These are phyloP conservation scores for Aspergillus japonicus DNA, from an alignment of 2,329 filamentous ascomycete genomes.

Conservation along the genomic window DNA sequence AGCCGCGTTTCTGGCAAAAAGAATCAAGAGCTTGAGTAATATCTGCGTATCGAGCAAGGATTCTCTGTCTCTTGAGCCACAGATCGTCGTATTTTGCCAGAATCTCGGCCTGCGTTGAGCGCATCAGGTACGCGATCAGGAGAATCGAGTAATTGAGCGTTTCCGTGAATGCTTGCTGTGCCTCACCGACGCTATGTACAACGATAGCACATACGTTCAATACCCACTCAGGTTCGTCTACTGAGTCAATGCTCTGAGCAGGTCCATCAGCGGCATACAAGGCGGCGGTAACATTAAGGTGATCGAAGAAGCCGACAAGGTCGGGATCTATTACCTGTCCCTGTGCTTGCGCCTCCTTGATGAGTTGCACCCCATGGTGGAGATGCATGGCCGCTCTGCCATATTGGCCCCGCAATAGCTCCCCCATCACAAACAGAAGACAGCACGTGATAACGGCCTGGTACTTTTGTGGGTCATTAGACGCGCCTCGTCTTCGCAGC, in stretches of 20 bases:
- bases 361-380: not conserved
- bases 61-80: not conserved
- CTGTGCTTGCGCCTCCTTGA: not conserved
- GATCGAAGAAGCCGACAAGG: not conserved
- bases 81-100: slow-evolving; percentile 6
- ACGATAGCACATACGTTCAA: no score
- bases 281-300: not conserved
- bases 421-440: not conserved
- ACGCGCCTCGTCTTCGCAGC: not conserved
- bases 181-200: not conserved
- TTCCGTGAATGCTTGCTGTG: not conserved
- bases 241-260: not conserved
- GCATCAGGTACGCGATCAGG: slow-evolving; percentile 17
- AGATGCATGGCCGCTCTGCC: slow-evolving; percentile 12
- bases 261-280: not conserved
- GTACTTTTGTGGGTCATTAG: not conserved
- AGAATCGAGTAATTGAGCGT: slow-evolving; percentile 9
- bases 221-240: not conserved
- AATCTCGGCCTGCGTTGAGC: slow-evolving; percentile 7
- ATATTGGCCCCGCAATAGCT: slow-evolving; percentile 6
- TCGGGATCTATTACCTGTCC: not conserved
- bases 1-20: not conserved
- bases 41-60: not conserved
- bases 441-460: not conserved
- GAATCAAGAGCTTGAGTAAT: not conserved